Evolutionary conservation across 2,329 filamentous ascomycete species (phyloP), one percentile per base, ranked within the genome.

Genomic region (Colletotrichum noveboracense): DNA sequence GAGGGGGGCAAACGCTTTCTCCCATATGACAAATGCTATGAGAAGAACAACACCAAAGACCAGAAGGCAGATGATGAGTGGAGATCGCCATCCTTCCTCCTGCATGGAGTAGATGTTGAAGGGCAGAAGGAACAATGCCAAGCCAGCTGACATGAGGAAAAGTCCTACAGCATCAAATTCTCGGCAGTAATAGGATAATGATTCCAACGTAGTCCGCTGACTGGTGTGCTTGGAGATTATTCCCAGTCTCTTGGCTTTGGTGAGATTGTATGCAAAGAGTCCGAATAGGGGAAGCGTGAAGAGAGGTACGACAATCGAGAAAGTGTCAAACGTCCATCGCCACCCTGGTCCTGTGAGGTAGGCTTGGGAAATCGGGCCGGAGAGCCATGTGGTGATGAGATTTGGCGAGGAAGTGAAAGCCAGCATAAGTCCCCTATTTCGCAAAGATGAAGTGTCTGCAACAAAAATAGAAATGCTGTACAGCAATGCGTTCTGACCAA

Each of bases 41-140:
- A 93, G 81, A 72, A 89, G 87, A 7, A 89, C 78, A 13, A 86
- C 82, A 3, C 91, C 91, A 16, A 91, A 77, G 7, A 91, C 86
- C 43, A 88, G 82, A 79, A 88, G 86, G 62, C 82, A 85, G 43
- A 89, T 85, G 74, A 89, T 85, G 77, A 85, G 86, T n/a, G 82
- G 82, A 3, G 83, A 85, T 28, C 80, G 74, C 87, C 87, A 89
- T 62, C 80, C 84, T 16, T 84, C 78, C 1, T 81, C 81, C 1
- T 83, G 82, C 6, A 80, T 74, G 6, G 65, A 34, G 5, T 82
- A 85, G 7, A 89, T 79, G 64, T 83, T 87, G 79, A 88, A 89
- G 0, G 90, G 89, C 1, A 90, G 85, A 7, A 91, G 84, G 34
- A 92, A 85, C 60, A 91, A 83, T 58, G 86, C 86, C 64, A 89